Evolutionary conservation across 2,329 filamentous ascomycete genomes (phyloP).

Genomic region (Coniella vitis): DNA sequence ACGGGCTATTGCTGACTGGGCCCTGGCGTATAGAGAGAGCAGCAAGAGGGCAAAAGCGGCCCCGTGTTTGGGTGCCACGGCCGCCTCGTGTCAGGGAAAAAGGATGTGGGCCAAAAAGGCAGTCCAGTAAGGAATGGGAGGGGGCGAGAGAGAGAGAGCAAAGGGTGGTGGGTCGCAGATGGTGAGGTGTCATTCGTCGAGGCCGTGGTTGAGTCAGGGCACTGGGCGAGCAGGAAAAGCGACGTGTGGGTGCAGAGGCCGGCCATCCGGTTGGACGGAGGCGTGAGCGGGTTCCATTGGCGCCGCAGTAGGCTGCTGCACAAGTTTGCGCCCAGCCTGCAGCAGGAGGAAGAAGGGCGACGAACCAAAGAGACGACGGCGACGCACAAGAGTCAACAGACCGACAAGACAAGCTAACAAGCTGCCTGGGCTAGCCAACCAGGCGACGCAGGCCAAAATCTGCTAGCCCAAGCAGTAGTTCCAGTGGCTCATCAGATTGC

Average conservation of each 20-base stretch:
- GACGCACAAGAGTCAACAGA: background rate
- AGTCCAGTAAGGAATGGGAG: too few species aligned
- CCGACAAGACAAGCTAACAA: too few species aligned
- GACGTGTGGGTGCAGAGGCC: background rate
- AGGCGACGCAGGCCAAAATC: too few species aligned
- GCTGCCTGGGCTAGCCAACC: background rate
- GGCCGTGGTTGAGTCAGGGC: slow-evolving; percentile 13
- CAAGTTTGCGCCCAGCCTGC: slow-evolving; percentile 4
- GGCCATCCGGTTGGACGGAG: slow-evolving; percentile 4
- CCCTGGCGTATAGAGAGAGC: background rate
- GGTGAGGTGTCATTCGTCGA: slow-evolving; percentile 12
- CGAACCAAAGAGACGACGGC: background rate
- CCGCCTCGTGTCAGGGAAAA: slow-evolving; percentile 15
- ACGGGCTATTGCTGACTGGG: slow-evolving; percentile 12
- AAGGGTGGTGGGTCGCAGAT: background rate
- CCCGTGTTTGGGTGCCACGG: slow-evolving; percentile 7
- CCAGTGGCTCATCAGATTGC: too few species aligned
- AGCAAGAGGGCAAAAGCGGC: background rate
- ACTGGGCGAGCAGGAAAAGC: background rate
- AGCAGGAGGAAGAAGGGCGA: slow-evolving; percentile 8
- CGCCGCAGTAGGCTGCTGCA: slow-evolving; percentile 13
- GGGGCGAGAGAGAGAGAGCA: too few species aligned
- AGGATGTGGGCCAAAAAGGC: slow-evolving; percentile 10
- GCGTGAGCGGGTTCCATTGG: slow-evolving; percentile 15
- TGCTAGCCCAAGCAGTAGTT: background rate